Evolutionary conservation across 495 filamentous ascomycete genomes (phyloP), one percentile per base, ranked within the genome.

Genomic region (Bryoglossum gracile): DNA sequence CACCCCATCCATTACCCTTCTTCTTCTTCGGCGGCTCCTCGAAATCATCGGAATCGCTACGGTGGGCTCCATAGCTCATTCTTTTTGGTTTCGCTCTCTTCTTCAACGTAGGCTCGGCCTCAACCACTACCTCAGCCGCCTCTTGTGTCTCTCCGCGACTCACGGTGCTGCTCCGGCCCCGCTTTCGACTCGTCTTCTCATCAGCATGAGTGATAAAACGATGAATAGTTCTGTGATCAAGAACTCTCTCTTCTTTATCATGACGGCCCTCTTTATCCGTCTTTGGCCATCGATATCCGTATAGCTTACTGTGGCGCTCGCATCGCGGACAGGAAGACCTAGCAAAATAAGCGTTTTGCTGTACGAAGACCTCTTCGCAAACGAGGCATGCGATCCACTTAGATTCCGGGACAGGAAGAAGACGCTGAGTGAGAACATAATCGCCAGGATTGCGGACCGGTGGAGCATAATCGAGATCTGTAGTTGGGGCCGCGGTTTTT

Each of bases 211-310:
- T 70, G 19, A 90, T 57, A 57, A 88, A 89, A 8, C 86, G 75
- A 59, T 89, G 80, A 11, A 90, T 68, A 0, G 68, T 76, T 19
- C 86, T 68, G 52, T 89, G 85, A 51, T 90, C 86, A 56, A 87
- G 72, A 5, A 89, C 64, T 1, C 86, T 72, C 46, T 86, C 83
- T 59, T 94, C 89, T 18, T 75, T 78, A 58, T 97, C 92, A 9
- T 68, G 50, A 14, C 76, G 76, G 0, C 85, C 84, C 48, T 81
- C 75, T 17, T 72, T 81, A 28, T 94, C 84, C 1, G 94, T 97
- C 66, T 97, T 94, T 14, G 92, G 92, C 94, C 94, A 99, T 43
- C 80, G 75, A 58, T 84, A 94, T 0, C 94, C 94, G 62, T 96
- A 99, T 1, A 99, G 71, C 65, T 94, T 97, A 21, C 86, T 90